Evolutionary conservation across 371 early-diverging fungal species (phyloP).

Genomic region (Mortierella sp.): DNA sequence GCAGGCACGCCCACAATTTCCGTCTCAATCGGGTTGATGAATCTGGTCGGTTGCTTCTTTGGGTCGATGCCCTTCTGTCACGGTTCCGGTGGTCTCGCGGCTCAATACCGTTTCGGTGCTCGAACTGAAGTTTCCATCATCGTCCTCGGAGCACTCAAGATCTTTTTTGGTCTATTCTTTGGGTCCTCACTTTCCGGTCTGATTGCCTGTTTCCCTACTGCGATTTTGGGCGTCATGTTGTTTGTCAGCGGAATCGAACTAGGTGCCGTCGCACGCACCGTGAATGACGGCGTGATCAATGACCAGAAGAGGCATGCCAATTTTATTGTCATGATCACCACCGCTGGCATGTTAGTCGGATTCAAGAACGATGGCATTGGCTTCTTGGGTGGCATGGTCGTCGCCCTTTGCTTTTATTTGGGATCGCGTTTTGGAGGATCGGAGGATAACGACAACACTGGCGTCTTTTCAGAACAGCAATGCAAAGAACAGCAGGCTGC

Average conservation of each 20-base stretch:
- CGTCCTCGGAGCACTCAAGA: conserved; percentile 79
- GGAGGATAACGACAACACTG: conserved; percentile 44
- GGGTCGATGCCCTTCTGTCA: conserved; percentile 90
- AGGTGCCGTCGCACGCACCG: conserved; percentile 71
- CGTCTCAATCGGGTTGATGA: conserved; percentile 85
- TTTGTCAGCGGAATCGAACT: conserved; percentile 87
- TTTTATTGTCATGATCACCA: conserved; percentile 75
- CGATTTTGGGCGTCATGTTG: conserved; percentile 88
- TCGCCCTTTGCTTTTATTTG: conserved; percentile 33
- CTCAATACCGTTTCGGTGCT: conserved; percentile 94
- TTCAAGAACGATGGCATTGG: conserved; percentile 89
- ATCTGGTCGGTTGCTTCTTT: conserved; percentile 87
- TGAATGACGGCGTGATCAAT: conserved; percentile 58
- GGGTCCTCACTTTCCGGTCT: conserved; percentile 80
- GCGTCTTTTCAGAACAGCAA: conserved; percentile 8
- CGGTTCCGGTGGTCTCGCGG: conserved; percentile 91
- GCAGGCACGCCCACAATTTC: conserved; percentile 68
- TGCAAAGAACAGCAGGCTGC: background rate
- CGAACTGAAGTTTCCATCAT: conserved; percentile 84
- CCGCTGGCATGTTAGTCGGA: conserved; percentile 75
- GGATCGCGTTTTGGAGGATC: conserved; percentile 30
- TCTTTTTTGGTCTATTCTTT: conserved; percentile 82
- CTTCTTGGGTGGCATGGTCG: conserved; percentile 72
- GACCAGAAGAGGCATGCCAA: conserved; percentile 64
- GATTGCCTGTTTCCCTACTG: conserved; percentile 76